Evolutionary conservation across 192 early-diverging fungal genomes (phyloP), one percentile per base, ranked within the genome.

Genomic region (Gamsiella multidivaricata): DNA sequence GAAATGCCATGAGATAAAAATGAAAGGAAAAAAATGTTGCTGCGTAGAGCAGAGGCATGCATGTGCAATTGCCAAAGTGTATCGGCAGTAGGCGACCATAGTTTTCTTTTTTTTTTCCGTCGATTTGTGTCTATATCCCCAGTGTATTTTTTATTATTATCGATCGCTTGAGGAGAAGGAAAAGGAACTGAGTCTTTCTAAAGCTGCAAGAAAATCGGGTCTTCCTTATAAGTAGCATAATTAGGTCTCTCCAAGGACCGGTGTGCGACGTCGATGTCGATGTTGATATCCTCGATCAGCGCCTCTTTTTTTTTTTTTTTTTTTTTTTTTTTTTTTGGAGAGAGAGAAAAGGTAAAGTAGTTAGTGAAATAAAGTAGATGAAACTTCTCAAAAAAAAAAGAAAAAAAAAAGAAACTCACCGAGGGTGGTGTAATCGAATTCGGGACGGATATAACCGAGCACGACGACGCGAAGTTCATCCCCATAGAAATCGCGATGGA

Each of bases 271-370:
- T 87, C 69, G 54, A 97, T 95, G 57, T 99, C 97, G 12, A 84
- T 89, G 50, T 94, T 90, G 72, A 99, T 99, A 66, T 98, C 97
- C n/a, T 86, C 80, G 31, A 99, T 94, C 28, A 99, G 79, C 15
- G 90, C 93, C 52, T 95, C 97, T 93, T 56, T 59, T 62, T 18
- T 11, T 37, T 42, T 54, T n/a, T n/a, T n/a, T n/a, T n/a, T n/a
- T n/a, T n/a, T n/a, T n/a, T n/a, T n/a, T n/a, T n/a, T n/a, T n/a
- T n/a, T n/a, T n/a, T n/a, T n/a, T n/a, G n/a, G 39, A 18, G 22
- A 39, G 29, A 34, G 17, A 31, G 22, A 52, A 37, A 49, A 15
- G 34, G 34, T 14, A 37, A 57, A 43, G 7, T 17, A 49, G 29
- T 29, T 37, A 62, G 31, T 15, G 26, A 31, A 37, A 39, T 33